Conservation (phyloP, 306 rosid genomes). For the Glycine tomentella region DNA sequence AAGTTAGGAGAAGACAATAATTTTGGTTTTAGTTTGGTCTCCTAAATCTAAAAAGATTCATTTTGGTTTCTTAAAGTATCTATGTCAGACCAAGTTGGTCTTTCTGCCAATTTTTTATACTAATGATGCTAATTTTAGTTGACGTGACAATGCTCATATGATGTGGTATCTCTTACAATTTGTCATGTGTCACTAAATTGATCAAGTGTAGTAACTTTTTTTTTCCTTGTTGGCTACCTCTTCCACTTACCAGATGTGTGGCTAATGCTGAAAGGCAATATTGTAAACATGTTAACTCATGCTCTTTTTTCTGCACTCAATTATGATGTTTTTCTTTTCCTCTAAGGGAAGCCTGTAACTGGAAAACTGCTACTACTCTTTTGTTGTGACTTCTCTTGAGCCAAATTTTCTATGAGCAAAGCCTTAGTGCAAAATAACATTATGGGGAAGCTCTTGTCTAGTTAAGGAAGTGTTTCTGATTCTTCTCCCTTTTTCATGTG, state of each 20-base stretch:
- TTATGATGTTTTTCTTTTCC: neutral
- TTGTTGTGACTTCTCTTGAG: slow-evolving; percentile 3
- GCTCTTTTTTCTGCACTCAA: neutral
- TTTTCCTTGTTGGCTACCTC: neutral
- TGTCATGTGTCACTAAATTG: neutral
- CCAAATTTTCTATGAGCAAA: slow-evolving; percentile 13
- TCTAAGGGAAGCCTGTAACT: neutral
- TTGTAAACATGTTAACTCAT: neutral
- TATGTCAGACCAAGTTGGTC: neutral
- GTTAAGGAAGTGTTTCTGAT: neutral
- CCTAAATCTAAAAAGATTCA: neutral
- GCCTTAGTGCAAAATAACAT: neutral
- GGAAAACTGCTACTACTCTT: neutral
- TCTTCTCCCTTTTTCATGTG: slow-evolving; percentile 35
- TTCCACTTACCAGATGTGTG: neutral
- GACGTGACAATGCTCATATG: neutral
- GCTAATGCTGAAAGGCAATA: neutral
- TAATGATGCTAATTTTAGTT: neutral
- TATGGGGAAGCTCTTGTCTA: neutral
- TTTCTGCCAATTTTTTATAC: neutral
- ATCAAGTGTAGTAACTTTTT: neutral
- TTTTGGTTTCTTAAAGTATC: neutral
- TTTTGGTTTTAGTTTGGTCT: too few relatives aligned
- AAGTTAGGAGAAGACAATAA: slow-evolving; percentile 11
- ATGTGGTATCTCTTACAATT: neutral